Base-by-base conservation (phyloP, 495 filamentous ascomycete genomes). In the Penicillium parvum region DNA sequence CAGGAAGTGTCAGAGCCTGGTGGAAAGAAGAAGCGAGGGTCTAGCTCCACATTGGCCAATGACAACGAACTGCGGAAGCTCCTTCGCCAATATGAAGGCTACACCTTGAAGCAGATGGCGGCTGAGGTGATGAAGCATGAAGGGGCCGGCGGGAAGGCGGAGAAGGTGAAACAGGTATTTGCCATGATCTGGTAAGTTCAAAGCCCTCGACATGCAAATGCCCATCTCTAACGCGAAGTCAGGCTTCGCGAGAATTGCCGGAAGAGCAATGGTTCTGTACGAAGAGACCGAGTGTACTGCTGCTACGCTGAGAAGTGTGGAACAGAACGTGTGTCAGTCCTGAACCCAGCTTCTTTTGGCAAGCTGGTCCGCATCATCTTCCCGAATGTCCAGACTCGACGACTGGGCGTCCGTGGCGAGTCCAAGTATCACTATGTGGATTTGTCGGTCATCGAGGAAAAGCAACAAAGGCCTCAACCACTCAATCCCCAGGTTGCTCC, bases 381-480 rank as follows among this genome's bases (percentile, higher is more conserved):
- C 49, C 91, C 90, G 1, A 90, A 88, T 32, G 81, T 98, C 12
- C 90, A 94, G 58, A 97, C 92, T 8, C 78, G 92, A 27, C 76
- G 92, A 36, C 74, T 98, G 9, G 92, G 92, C 32, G 89, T 97
- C 28, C 82, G 92, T 15, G 94, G 94, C 29, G 90, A 96, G 66
- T 97, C 94, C 4, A 98, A 98, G 62, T 98, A 98, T 62, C 94
- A 98, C 57, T 98, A 98, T 57, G 88, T 92, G 32, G 87, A 91
- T 58, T 81, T 96, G 58, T 80, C 78, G 2, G 73, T 96, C 22
- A 75, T 73, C 15, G 70, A 73, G 40, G 70, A 73, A 51, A 73
- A 73, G 47, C 70, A 72, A 35, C 60, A 66, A 19, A 62, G 65
- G 50, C 64, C 58, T 10, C 39, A 45, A 4, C 43, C 60, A 7